Evolutionary conservation across 2,329 filamentous ascomycete genomes (phyloP).

Genomic region (Monilinia laxa): DNA sequence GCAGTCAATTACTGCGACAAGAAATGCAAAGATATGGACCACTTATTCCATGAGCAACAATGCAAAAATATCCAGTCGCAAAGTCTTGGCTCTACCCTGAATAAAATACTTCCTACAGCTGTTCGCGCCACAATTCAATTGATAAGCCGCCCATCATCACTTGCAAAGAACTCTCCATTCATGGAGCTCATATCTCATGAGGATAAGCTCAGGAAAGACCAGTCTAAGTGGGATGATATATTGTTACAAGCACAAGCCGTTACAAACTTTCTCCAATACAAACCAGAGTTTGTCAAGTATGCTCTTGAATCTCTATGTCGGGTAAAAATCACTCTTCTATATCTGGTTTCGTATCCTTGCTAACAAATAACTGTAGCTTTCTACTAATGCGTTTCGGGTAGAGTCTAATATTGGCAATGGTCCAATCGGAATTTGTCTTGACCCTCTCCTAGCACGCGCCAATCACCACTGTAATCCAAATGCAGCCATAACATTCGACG

Average conservation of each 20-base stretch:
- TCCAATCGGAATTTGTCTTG: slow-evolving; percentile 55
- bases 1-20: slow-evolving; percentile 54
- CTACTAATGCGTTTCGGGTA: slow-evolving; percentile 62
- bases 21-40: slow-evolving; percentile 49
- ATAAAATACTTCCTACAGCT: slow-evolving; percentile 47
- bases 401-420: slow-evolving; percentile 52
- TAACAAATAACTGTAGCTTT: slow-evolving; percentile 46
- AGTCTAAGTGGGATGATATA: slow-evolving; percentile 46
- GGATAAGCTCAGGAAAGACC: slow-evolving; percentile 42
- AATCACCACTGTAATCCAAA: slow-evolving; percentile 65
- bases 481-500: slow-evolving; percentile 56
- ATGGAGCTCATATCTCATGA: slow-evolving; percentile 50
- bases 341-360: neutral
- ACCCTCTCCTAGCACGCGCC: slow-evolving; percentile 51
- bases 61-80: slow-evolving; percentile 7
- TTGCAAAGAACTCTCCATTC: slow-evolving; percentile 33
- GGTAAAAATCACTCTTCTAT: slow-evolving; percentile 42
- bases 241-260: slow-evolving; percentile 52
- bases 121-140: slow-evolving; percentile 55
- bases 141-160: slow-evolving; percentile 36
- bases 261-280: slow-evolving; percentile 43
- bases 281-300: slow-evolving; percentile 36
- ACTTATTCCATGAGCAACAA: neutral
- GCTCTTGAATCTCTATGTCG: slow-evolving; percentile 55
- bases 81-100: neutral